These are phyloP conservation scores for Solanum peruvianum DNA, from an alignment of 257 asterid species.

Conservation along the genomic window DNA sequence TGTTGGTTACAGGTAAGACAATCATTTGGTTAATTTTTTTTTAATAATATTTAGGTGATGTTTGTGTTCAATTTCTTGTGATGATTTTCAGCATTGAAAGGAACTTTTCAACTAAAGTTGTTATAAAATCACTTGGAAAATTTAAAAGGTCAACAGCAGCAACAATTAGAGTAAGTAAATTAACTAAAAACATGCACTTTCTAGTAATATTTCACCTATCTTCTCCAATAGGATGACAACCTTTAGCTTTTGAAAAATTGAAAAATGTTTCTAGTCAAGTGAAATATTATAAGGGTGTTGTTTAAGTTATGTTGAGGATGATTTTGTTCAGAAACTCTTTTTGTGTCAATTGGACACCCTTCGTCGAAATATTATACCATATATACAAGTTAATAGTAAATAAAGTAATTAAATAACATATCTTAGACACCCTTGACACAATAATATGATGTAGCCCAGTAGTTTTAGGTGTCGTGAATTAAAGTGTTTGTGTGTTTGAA, in stretches of 20 bases:
- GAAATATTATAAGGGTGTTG: neutral
- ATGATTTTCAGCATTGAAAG: conserved; percentile 7
- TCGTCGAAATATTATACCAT: no score
- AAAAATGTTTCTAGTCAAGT: neutral
- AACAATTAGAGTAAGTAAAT: neutral
- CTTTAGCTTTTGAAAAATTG: neutral
- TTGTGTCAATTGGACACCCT: no score
- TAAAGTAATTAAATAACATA: no score
- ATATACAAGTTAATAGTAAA: no score
- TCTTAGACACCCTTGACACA: no score
- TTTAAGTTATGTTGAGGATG: neutral
- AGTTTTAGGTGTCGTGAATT: no score
- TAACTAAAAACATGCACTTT: neutral
- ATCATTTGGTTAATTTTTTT: neutral
- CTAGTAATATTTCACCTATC: neutral
- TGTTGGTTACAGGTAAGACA: conserved; percentile 10
- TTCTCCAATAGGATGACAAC: neutral
- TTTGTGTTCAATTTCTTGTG: neutral
- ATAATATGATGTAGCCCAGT: no score
- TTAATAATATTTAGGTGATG: conserved; percentile 10
- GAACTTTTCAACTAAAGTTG: conserved; percentile 15
- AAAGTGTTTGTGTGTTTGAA: no score
- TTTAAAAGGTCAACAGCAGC: neutral
- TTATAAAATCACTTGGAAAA: neutral
- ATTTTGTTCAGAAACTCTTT: neutral